phyloP scores from a whole-genome alignment of 148 eudicot species.

The Persicaria tinctoria region DNA sequence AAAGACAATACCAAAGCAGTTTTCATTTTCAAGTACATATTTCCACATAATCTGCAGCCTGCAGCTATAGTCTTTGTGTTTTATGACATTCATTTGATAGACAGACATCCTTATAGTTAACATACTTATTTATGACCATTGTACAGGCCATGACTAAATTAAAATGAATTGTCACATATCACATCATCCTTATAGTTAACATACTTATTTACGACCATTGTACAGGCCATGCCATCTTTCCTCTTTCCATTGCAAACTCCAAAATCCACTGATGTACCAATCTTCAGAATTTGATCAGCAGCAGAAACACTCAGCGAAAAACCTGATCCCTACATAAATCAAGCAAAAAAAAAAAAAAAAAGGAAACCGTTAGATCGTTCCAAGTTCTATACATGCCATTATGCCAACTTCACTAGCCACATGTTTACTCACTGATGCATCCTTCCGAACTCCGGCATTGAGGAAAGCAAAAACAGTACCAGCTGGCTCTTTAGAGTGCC shows the following conservation, averaged over 20 bases:
- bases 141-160: slow-evolving; percentile 31
- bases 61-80: not conserved
- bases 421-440: slow-evolving; percentile 43
- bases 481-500: slow-evolving; percentile 40
- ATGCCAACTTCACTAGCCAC: not conserved
- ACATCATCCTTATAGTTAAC: slow-evolving; percentile 7
- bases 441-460: slow-evolving; percentile 70
- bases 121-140: slow-evolving; percentile 64
- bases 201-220: slow-evolving; percentile 63
- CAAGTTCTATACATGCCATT: not conserved
- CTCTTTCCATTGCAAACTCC: slow-evolving; percentile 77
- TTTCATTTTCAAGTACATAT: not conserved
- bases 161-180: not conserved
- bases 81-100: not conserved
- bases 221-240: slow-evolving; percentile 71
- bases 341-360: not conserved
- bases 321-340: slow-evolving; percentile 52
- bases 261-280: slow-evolving; percentile 80
- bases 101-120: not conserved
- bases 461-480: slow-evolving; percentile 62
- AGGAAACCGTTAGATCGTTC: not conserved
- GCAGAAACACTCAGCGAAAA: slow-evolving; percentile 66
- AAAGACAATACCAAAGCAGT: not conserved
- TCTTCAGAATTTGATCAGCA: slow-evolving; percentile 64
- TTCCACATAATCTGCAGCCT: not conserved